Conservation (phyloP, 2,329 filamentous ascomycete species). For the Colletotrichum higginsianum region DNA sequence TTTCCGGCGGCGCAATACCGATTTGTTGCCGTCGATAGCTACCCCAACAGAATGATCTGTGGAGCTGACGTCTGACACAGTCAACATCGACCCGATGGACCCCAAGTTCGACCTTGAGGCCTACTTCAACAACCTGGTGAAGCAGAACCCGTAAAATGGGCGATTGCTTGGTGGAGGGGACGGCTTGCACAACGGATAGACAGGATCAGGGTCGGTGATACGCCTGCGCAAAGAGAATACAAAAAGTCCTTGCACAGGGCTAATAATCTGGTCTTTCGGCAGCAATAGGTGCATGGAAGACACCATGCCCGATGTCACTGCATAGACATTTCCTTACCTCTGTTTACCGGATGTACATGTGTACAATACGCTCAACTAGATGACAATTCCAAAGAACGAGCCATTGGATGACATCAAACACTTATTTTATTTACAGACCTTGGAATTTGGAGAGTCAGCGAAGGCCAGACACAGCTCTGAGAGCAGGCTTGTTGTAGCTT, state of each 20-base stretch:
- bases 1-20: not conserved
- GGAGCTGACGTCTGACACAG: constrained; percentile 56
- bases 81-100: constrained; percentile 83
- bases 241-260: constrained; percentile 30
- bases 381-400: constrained; percentile 47
- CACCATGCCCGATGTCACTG: constrained; percentile 59
- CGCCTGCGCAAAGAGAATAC: constrained; percentile 39
- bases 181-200: constrained; percentile 49
- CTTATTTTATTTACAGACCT: not conserved
- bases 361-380: constrained; percentile 70
- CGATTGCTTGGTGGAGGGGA: constrained; percentile 46
- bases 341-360: constrained; percentile 65
- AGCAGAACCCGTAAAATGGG: constrained; percentile 64
- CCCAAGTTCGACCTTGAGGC: constrained; percentile 95
- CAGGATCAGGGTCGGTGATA: constrained; percentile 42
- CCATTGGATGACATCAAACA: constrained; percentile 40
- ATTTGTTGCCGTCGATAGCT: not conserved
- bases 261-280: constrained; percentile 41
- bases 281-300: constrained; percentile 50
- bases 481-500: not conserved
- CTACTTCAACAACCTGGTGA: constrained; percentile 76
- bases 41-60: not conserved
- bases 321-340: constrained; percentile 66
- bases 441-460: not conserved
- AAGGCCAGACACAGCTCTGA: not conserved